Percentiles rank a stretch among this genome's conserved stretches.
These are phyloP conservation scores for Eragrostis curvula DNA, from an alignment of 176 grass and related monocot species.

Conservation along the genomic window DNA sequence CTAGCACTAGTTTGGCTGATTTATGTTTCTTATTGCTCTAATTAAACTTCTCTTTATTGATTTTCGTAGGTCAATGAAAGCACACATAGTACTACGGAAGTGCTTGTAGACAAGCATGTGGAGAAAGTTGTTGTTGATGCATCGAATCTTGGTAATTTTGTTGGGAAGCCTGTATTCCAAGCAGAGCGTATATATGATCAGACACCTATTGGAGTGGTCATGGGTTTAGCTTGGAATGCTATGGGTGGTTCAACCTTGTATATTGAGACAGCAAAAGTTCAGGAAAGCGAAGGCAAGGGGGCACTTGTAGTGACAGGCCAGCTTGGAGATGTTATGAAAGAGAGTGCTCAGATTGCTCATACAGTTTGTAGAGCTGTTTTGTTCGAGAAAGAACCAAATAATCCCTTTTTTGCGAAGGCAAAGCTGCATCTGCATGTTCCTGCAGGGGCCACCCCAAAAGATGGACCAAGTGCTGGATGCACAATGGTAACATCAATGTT, in stretches of 20 bases:
- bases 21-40: slow-evolving; percentile 3
- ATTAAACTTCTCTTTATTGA: neutral
- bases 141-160: slow-evolving; percentile 82
- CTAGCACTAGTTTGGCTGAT: slow-evolving; percentile 1
- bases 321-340: slow-evolving; percentile 97
- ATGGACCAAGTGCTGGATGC: slow-evolving; percentile 89
- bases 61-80: slow-evolving; percentile 54
- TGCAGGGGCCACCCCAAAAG: slow-evolving; percentile 91
- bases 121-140: slow-evolving; percentile 76
- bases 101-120: slow-evolving; percentile 39
- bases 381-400: slow-evolving; percentile 65
- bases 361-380: slow-evolving; percentile 86
- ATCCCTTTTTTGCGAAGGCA: slow-evolving; percentile 69
- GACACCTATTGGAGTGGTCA: slow-evolving; percentile 93
- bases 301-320: slow-evolving; percentile 86
- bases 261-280: slow-evolving; percentile 78
- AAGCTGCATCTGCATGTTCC: slow-evolving; percentile 96
- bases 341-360: slow-evolving; percentile 93
- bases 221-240: slow-evolving; percentile 96
- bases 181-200: slow-evolving; percentile 90
- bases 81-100: slow-evolving; percentile 36
- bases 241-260: slow-evolving; percentile 90
- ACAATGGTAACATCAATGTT: slow-evolving; percentile 97
- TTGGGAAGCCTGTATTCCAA: slow-evolving; percentile 97
- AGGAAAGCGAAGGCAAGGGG: slow-evolving; percentile 83